Base-by-base conservation (phyloP, 805 yeast genomes). In the Maudiozyma barnettii region DNA sequence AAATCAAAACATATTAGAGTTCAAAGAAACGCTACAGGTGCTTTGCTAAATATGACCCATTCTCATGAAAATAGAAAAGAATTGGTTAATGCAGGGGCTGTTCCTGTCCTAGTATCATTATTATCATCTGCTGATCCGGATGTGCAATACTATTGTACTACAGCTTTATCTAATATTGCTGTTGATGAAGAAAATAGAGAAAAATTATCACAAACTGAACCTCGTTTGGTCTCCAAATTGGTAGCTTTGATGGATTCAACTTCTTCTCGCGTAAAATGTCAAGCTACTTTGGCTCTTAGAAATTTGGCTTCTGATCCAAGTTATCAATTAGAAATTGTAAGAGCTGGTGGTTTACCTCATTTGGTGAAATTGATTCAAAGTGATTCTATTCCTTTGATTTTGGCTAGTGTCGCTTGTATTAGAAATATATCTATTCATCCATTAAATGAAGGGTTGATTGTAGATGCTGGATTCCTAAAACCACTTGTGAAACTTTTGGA, bases 21-120 rank as follows among this genome's bases (percentile, higher is more conserved):
- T 5, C 99, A 93, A 71, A 80, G 99, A 69, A 93, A 93, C 60
- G 98, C 99, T 38, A 93, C 99, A 5, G 99, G 99, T 42, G 99
- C 99, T 0, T 72, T 93, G 60, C 76, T 93, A 54, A 93, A 93
- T 69, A 93, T 93, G 99, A 93, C 99, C 35, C 99, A 93, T 64
- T 86, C 96, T 21, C 85, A 84, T 53, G 98, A 90, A 68, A 93
- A 93, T 66, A 82, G 99, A 68, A 91, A 85, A 64, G 98, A 93
- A 67, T 75, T 93, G 53, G 99, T 93, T 33, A 88, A 87, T 65
- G 97, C 99, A 2, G 99, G 98, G 41, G 96, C 98, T 18, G 95
- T 93, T 7, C 99, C 99, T 1, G 96, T 93, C 6, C 73, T 93
- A 47, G 98, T 93, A 13, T 81, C 95, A 10, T 71, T 93, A 52